phyloP scores from a whole-genome alignment of 768 basidiomycete genomes.

The Boletellus sp. region DNA sequence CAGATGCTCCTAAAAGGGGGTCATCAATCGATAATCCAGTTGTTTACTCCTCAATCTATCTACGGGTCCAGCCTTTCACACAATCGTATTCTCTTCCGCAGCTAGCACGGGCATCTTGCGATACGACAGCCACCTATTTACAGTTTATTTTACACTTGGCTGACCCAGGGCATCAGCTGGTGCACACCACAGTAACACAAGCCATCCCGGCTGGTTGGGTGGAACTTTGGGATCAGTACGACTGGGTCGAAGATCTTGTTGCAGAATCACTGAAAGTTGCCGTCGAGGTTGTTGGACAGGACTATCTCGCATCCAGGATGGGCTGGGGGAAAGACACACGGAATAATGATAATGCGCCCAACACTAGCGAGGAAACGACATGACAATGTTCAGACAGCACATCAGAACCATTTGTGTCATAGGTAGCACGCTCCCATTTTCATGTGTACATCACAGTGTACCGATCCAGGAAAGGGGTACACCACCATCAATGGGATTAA shows the following conservation, averaged over 20 bases:
- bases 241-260: conserved; percentile 95
- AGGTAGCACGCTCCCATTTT: conserved; percentile 5
- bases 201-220: conserved; percentile 83
- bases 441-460: conserved; percentile 14
- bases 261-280: conserved; percentile 83
- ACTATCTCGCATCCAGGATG: conserved; percentile 85
- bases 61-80: conserved; percentile 88
- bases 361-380: conserved; percentile 7
- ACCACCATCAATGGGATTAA: neutral
- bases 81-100: conserved; percentile 48
- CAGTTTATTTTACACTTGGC: conserved; percentile 62
- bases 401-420: conserved; percentile 6
- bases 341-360: conserved; percentile 6
- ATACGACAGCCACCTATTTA: conserved; percentile 38
- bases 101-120: conserved; percentile 19
- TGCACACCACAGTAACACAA: conserved; percentile 78
- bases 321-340: conserved; percentile 52
- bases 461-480: conserved; percentile 4
- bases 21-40: conserved; percentile 52
- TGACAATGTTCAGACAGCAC: conserved; percentile 3
- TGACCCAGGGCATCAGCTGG: conserved; percentile 78
- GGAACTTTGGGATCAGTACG: conserved; percentile 84
- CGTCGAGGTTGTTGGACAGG: conserved; percentile 89
- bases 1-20: conserved; percentile 23
- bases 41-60: conserved; percentile 85